Evolutionary conservation across 179 eudicot species (phyloP), one percentile per base, ranked within the genome.

Genomic region (Heliamphora pulchella): DNA sequence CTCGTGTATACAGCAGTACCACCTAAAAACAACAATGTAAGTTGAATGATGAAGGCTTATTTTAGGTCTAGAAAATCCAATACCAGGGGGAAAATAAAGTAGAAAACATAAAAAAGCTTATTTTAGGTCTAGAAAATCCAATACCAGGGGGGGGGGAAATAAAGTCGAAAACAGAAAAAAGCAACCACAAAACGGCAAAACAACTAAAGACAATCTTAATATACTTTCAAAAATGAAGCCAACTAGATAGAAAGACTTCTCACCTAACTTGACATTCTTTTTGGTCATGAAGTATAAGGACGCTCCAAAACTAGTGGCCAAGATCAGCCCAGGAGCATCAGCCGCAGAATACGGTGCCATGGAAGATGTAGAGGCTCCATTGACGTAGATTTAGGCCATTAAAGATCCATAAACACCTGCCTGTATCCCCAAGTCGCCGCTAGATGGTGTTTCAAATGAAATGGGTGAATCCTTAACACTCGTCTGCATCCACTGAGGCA

Each of bases 321-420:
- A 88, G 70, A 96, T 86, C 74, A 96, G 83, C 44, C 97, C 99
- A 47, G 99, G 98, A 82, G 94, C 93, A 89, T 96, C 98, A 44
- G 98, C 96, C 20, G 92, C 96, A 82, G 85, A 87, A 81, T 90
- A 84, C 3, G 86, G 80, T 62, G 88, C 91, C 4, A 82, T 74
- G 69, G 93, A 86, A 76, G 89, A 77, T 50, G 89, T 47, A 31
- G 96, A 86, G 78, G 92, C 81, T 70, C 97, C 98, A 80, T 90
- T 92, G 70, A 89, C 90, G 81, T 92, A 94, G 68, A 91, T 92
- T 80, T 93, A 80, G 43, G 78, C 96, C 90, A 89, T 89, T 86
- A 96, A 82, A 70, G 96, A 92, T 61, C 99, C 99, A 85, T 96
- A 96, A 15, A 91, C 96, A 47, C 99, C 97, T 77, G 93, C 99